Percentiles rank a stretch among this genome's conserved stretches.
phyloP scores from a whole-genome alignment of 257 asterid genomes.

The Ophiorrhiza pumila region DNA sequence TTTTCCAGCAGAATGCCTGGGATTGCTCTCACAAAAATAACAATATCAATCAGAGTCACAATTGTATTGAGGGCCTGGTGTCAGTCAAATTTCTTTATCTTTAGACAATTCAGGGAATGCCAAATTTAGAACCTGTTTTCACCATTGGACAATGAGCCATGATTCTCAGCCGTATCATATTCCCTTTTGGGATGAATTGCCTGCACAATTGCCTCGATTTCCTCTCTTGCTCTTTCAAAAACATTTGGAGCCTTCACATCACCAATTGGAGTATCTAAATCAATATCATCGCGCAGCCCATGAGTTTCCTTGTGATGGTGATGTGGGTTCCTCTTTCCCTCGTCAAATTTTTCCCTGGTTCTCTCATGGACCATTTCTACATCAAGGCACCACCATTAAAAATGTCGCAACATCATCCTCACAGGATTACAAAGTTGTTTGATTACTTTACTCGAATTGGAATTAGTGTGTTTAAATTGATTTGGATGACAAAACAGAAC shows the following conservation, averaged over 20 bases:
- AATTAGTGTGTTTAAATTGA: too few relatives aligned
- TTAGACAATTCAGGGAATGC: not conserved
- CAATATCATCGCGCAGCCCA: constrained; percentile 62
- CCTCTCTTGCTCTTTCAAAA: constrained; percentile 79
- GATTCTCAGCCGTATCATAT: constrained; percentile 11
- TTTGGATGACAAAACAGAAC: not conserved
- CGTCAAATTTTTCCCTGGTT: constrained; percentile 44
- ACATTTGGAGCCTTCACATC: constrained; percentile 75
- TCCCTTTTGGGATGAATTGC: constrained; percentile 60
- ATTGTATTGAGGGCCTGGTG: not conserved
- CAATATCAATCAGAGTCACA: not conserved
- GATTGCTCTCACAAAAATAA: constrained; percentile 14
- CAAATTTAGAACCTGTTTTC: constrained; percentile 38
- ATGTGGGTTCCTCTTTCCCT: constrained; percentile 26
- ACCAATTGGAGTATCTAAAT: constrained; percentile 41
- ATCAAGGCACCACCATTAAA: constrained; percentile 33
- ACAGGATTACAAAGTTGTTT: not conserved
- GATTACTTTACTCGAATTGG: not conserved
- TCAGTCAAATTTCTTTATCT: not conserved
- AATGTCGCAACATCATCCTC: not conserved
- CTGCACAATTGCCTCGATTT: constrained; percentile 65
- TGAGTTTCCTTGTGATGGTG: constrained; percentile 60
- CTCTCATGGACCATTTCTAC: constrained; percentile 45
- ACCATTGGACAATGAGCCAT: constrained; percentile 9
- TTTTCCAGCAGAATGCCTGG: constrained; percentile 38